These are phyloP conservation scores for Arachis stenosperma DNA, from an alignment of 306 rosid species.

Conservation along the genomic window DNA sequence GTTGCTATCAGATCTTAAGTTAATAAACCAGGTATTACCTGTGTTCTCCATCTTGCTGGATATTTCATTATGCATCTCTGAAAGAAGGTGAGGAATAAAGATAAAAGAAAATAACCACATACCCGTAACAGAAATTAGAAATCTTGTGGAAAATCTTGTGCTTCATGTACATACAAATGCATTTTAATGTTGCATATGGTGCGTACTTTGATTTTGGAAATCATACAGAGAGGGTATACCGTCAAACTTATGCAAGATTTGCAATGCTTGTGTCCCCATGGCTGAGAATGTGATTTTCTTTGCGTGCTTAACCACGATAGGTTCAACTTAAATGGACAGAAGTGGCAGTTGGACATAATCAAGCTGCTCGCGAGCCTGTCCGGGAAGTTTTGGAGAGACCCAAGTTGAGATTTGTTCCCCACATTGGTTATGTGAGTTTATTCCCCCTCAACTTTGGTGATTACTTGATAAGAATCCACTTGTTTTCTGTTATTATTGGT, in stretches of 20 bases:
- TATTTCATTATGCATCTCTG: conserved; percentile 32
- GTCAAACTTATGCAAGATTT: conserved; percentile 8
- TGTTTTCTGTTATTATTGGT: no score
- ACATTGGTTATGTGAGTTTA: conserved; percentile 79
- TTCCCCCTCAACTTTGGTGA: conserved; percentile 95
- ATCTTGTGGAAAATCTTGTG: conserved; percentile 33
- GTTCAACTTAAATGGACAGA: conserved; percentile 86
- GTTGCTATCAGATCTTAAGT: conserved; percentile 69
- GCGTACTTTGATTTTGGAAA: conserved; percentile 91
- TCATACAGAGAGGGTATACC: conserved; percentile 98
- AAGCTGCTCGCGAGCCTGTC: conserved; percentile 64
- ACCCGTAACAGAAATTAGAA: conserved; percentile 14
- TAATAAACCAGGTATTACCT: conserved; percentile 75
- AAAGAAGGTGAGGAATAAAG: background rate
- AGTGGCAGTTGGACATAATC: conserved; percentile 43
- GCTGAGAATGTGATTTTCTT: conserved; percentile 34
- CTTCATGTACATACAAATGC: conserved; percentile 71
- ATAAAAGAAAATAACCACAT: conserved; percentile 22
- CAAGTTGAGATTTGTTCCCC: conserved; percentile 79
- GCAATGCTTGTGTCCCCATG: conserved; percentile 22
- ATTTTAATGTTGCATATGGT: conserved; percentile 68
- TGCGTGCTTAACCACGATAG: conserved; percentile 47
- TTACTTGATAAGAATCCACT: no score
- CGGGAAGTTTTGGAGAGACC: conserved; percentile 75
- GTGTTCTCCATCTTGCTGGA: conserved; percentile 1